phyloP scores from a whole-genome alignment of 441 rosid species.

The Arabidopsis hybrid region DNA sequence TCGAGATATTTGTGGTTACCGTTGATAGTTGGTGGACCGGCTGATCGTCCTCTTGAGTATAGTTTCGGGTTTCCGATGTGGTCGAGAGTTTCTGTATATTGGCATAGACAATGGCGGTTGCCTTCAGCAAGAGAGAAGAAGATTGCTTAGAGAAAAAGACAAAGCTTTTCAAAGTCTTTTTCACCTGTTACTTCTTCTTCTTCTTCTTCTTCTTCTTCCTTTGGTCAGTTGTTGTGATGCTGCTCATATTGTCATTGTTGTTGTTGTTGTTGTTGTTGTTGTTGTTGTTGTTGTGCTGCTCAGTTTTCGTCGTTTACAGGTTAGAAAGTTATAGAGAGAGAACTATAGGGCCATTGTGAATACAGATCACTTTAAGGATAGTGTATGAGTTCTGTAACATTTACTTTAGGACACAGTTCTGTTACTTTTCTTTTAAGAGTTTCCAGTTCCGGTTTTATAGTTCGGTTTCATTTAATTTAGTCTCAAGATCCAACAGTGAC shows the following conservation, averaged over 20 bases:
- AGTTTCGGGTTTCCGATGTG: conserved; percentile 84
- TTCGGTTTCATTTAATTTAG: too few species aligned
- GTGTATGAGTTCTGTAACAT: conserved; percentile 15
- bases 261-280: not conserved
- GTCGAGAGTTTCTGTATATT: conserved; percentile 86
- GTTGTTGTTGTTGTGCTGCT: conserved; percentile 33
- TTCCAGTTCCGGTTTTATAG: too few species aligned
- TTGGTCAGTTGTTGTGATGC: conserved; percentile 19
- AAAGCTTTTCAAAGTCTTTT: not conserved
- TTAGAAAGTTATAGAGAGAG: conserved; percentile 14
- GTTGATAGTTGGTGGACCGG: conserved; percentile 79
- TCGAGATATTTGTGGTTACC: conserved; percentile 93
- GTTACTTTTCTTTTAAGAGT: not conserved
- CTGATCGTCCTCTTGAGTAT: conserved; percentile 76
- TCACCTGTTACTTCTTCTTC: not conserved
- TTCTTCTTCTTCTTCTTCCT: not conserved
- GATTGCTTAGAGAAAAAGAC: conserved; percentile 19
- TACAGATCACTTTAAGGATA: conserved; percentile 26
- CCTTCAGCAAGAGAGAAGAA: conserved; percentile 50
- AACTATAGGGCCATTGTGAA: conserved; percentile 29
- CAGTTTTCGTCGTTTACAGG: conserved; percentile 20
- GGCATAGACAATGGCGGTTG: conserved; percentile 93
- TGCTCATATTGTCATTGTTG: conserved; percentile 18
- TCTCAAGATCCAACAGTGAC: too few species aligned
- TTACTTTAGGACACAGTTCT: conserved; percentile 12